Conservation (phyloP, 352 stramenopile genomes). For the Phytophthora quininea region DNA sequence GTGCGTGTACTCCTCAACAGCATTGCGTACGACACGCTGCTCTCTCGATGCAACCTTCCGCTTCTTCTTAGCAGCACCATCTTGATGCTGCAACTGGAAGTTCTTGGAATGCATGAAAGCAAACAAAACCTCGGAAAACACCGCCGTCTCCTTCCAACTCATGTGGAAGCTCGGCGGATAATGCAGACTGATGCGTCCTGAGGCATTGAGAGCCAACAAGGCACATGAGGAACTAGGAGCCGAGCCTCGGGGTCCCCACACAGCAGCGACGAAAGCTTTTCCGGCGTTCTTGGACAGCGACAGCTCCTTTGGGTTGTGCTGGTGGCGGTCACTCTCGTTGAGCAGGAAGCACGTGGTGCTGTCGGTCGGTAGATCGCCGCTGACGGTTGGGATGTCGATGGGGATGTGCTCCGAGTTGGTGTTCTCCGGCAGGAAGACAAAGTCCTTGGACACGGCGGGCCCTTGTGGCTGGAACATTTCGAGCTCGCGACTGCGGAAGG, state of each 20-base stretch:
- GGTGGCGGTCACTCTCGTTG: slow-evolving; percentile 67
- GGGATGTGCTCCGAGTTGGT: slow-evolving; percentile 54
- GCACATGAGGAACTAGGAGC: slow-evolving; percentile 75
- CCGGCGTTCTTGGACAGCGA: slow-evolving; percentile 82
- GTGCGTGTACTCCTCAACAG: slow-evolving; percentile 66
- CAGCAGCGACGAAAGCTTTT: slow-evolving; percentile 57
- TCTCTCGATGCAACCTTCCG: slow-evolving; percentile 20
- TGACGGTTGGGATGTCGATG: slow-evolving; percentile 51
- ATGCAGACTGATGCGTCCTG: slow-evolving; percentile 66
- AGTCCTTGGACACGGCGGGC: slow-evolving; percentile 83
- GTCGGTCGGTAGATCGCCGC: slow-evolving; percentile 30
- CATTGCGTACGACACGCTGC: slow-evolving; percentile 24
- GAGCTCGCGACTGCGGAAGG: slow-evolving; percentile 78
- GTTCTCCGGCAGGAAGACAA: slow-evolving; percentile 68
- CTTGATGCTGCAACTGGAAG: slow-evolving; percentile 41
- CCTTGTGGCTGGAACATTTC: slow-evolving; percentile 82
- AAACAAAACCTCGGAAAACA: slow-evolving; percentile 76
- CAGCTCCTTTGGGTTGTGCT: slow-evolving; percentile 84
- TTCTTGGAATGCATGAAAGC: slow-evolving; percentile 56
- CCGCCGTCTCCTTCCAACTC: slow-evolving; percentile 71
- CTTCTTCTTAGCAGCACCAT: slow-evolving; percentile 23
- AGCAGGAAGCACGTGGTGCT: slow-evolving; percentile 69
- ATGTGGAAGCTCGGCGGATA: slow-evolving; percentile 83
- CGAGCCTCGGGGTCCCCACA: slow-evolving; percentile 77
- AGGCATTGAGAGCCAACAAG: slow-evolving; percentile 65